These are phyloP conservation scores for Fusarium neocosmosporiellum DNA, from an alignment of 2,329 filamentous ascomycete genomes.

Conservation along the genomic window DNA sequence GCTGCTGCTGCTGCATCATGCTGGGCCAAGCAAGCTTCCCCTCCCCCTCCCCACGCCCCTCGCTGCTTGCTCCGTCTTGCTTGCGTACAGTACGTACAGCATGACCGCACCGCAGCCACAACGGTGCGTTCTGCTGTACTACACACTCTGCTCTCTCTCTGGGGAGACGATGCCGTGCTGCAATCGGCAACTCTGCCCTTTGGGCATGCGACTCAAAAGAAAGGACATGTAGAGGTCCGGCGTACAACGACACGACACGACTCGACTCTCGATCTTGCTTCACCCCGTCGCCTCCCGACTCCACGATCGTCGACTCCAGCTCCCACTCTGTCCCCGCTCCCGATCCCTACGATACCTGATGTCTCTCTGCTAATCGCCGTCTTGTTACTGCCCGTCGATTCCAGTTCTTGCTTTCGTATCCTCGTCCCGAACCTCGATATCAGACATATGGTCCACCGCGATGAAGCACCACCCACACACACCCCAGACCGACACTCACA, in stretches of 20 bases:
- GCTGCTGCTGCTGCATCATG: slow-evolving; percentile 19
- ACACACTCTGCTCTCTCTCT: not conserved
- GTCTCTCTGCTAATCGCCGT: not conserved
- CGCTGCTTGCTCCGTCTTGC: not conserved
- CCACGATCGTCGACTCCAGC: slow-evolving; percentile 24
- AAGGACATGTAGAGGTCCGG: not conserved
- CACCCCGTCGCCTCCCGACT: slow-evolving; percentile 18
- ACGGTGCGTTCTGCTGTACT: not conserved
- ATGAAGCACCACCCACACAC: not conserved
- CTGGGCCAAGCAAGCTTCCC: not conserved
- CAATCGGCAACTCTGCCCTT: slow-evolving; percentile 11
- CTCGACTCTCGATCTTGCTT: not conserved
- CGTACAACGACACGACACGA: not conserved
- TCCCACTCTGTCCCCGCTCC: slow-evolving; percentile 19
- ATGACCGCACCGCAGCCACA: not conserved
- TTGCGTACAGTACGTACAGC: not conserved
- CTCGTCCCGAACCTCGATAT: not conserved
- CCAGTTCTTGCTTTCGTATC: not conserved
- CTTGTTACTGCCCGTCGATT: not conserved
- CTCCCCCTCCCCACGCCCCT: not conserved
- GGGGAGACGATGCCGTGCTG: not conserved
- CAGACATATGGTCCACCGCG: not conserved
- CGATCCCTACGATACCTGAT: slow-evolving; percentile 5
- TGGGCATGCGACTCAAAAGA: not conserved
- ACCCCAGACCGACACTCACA: not conserved